A percentile compares a stretch with the other conserved stretches of the same genome.
Conservation (phyloP, 768 basidiomycete genomes). For the Psilocybe sp. region DNA sequence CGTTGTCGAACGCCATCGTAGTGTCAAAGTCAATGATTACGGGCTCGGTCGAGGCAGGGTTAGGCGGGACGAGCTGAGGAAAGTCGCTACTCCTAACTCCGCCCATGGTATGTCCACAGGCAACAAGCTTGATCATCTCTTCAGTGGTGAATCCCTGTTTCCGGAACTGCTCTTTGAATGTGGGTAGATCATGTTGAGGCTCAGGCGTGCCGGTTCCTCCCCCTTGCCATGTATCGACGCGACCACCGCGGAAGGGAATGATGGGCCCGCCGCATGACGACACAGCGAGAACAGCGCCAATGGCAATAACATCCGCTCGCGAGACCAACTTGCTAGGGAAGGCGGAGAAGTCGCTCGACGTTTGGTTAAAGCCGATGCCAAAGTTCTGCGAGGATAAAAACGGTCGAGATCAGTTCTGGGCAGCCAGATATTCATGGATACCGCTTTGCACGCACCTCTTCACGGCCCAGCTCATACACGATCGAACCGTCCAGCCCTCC, state of each 20-base stretch:
- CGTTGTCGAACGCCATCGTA: slow-evolving; percentile 39
- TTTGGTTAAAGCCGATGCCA: slow-evolving; percentile 43
- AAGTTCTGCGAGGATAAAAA: slow-evolving; percentile 33
- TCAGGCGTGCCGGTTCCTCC: slow-evolving; percentile 38
- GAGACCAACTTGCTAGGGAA: slow-evolving; percentile 43
- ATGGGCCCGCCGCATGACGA: slow-evolving; percentile 59
- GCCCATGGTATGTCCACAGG: slow-evolving; percentile 52
- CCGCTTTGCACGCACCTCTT: slow-evolving; percentile 30
- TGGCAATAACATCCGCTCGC: slow-evolving; percentile 48
- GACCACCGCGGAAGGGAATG: slow-evolving; percentile 61
- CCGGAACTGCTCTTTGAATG: slow-evolving; percentile 36
- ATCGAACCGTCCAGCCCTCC: slow-evolving; percentile 53
- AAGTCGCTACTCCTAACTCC: slow-evolving; percentile 45
- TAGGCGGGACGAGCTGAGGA: slow-evolving; percentile 38
- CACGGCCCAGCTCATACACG: slow-evolving; percentile 40
- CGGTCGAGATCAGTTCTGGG: neutral
- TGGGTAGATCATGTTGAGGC: slow-evolving; percentile 37
- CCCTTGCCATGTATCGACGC: slow-evolving; percentile 33
- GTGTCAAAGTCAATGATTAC: slow-evolving; percentile 38
- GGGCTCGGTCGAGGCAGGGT: slow-evolving; percentile 22
- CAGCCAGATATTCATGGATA: neutral
- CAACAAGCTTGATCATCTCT: slow-evolving; percentile 51
- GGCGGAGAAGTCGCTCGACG: slow-evolving; percentile 37
- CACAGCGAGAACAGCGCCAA: slow-evolving; percentile 45
- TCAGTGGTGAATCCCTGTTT: slow-evolving; percentile 39